Base-by-base conservation (phyloP, 306 rosid genomes). In the Vigna angularis region DNA sequence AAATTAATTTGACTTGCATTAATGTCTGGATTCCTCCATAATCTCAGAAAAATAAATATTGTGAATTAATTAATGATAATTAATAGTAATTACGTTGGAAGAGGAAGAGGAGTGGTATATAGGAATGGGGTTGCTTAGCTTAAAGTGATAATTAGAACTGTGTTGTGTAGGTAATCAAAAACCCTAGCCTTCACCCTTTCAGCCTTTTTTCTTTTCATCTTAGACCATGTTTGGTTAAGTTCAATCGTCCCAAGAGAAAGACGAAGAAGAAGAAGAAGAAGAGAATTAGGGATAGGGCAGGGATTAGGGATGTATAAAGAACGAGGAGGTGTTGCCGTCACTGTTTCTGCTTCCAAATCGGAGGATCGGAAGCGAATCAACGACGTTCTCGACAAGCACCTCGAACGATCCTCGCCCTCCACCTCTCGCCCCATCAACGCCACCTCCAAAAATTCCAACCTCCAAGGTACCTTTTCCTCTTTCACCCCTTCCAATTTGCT, bases 341-440 rank as follows among this genome's bases (percentile, higher is more conserved):
- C 66, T 59, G 66, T 62, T 22, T 84, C 85, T 42, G 82, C 90
- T 62, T 79, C 90, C 63, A 90, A 88, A 88, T 34, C 88, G 86
- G 93, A 89, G 87, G 89, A 95, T 90, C 99, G 98, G 86, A 92
- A 88, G 82, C 89, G 97, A 78, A 87, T 95, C 93, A 93, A 91
- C 90, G 99, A 92, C 57, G 98, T 90, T 13, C 86, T 95, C 34
- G 99, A 95, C 64, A 95, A 95, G 77, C 96, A 90, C 85, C 84
- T 95, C 13, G 97, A 91, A 66, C 93, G 97, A 83, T 95, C 99
- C 61, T 89, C 99, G 61, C 97, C 99, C 14, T 95, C 99, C 22
- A 88, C 99, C 36, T 93, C 99, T 8, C 85, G 95, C 36, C 74
- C 91, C 32, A 82, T 84, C 84, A 89, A 86, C 88, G 85, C 81